phyloP scores from a whole-genome alignment of 2,329 filamentous ascomycete genomes.

The Aureobasidium uvarum region DNA sequence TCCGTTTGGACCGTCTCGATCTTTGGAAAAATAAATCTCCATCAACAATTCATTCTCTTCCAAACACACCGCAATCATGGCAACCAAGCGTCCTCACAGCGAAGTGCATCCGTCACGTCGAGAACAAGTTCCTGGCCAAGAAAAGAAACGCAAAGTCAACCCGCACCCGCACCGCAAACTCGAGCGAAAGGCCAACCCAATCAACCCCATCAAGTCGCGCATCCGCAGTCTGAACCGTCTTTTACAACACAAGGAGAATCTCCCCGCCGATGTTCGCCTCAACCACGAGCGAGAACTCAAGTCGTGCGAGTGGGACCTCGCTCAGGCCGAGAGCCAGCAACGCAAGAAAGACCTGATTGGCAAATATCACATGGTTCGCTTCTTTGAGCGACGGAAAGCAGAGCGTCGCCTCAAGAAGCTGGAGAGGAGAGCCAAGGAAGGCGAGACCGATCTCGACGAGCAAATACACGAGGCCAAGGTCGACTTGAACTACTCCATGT shows the following conservation, averaged over 20 bases:
- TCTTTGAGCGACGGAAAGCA: constrained; percentile 76
- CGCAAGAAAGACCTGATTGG: constrained; percentile 67
- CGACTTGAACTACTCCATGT: constrained; percentile 71
- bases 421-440: constrained; percentile 55
- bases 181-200: constrained; percentile 37
- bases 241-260: constrained; percentile 57
- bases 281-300: constrained; percentile 71
- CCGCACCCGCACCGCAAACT: constrained; percentile 33
- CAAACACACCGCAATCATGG: constrained; percentile 29
- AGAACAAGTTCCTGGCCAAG: constrained; percentile 31
- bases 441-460: constrained; percentile 43
- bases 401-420: constrained; percentile 62
- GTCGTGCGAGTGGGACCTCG: constrained; percentile 64
- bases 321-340: constrained; percentile 59
- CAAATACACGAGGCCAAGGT: constrained; percentile 58
- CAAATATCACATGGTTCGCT: constrained; percentile 80
- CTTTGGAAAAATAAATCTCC: constrained; percentile 20
- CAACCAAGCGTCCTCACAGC: constrained; percentile 32
- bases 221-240: constrained; percentile 67
- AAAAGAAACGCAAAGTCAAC: constrained; percentile 33
- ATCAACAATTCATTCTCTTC: background rate
- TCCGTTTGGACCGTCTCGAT: constrained; percentile 2
- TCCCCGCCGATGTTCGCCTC: constrained; percentile 66
- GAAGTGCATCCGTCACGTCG: constrained; percentile 34
- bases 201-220: constrained; percentile 65